Evolutionary conservation across 2,329 filamentous ascomycete species (phyloP), one percentile per base, ranked within the genome.

Genomic region (Penicillium concentricum): DNA sequence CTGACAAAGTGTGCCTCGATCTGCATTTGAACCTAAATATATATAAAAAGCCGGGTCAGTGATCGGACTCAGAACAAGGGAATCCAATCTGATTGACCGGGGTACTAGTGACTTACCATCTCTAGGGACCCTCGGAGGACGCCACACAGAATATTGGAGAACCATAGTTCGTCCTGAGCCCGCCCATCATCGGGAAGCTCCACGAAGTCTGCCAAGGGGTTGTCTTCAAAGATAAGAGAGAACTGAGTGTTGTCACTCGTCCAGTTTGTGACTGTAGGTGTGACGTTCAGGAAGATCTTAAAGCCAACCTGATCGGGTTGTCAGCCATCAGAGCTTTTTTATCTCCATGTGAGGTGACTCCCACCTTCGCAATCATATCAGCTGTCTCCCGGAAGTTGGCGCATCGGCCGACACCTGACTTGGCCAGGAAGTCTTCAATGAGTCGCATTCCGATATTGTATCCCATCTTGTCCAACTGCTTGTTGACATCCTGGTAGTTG

Each of bases 251-350:
- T 94, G 76, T 99, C 94, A 72, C 84, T 90, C 22, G 92, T 94
- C 94, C 94, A 99, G 72, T 96, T 97, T 46, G 92, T 91, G 62
- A 97, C 88, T 8, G 88, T 89, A 0, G 94, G 94, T 4, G 92
- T 95, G 66, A 97, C 92, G 71, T 99, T 99, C 59, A 99, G 85
- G 74, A 99, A 99, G 64, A 99, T 96, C 79, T 99, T 97, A 80
- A 99, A 99, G 55, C 94, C 94, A 63, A 99, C 89, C 90, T 97
- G 62, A 59, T 45, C 18, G 18, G 16, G 35, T 39, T 28, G 56
- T 63, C 51, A 64, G 55, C 42, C 41, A 35, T 15, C 12, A 16
- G 24, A 30, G 10, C 15, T 13, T 22, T 22, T 10, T 35, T 28
- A 26, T 38, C 16, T 38, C 35, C 35, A 37, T 8, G 13, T n/a